Evolutionary conservation across 805 yeast species (phyloP), one percentile per base, ranked within the genome.

Genomic region (Allodekkera sacchari): DNA sequence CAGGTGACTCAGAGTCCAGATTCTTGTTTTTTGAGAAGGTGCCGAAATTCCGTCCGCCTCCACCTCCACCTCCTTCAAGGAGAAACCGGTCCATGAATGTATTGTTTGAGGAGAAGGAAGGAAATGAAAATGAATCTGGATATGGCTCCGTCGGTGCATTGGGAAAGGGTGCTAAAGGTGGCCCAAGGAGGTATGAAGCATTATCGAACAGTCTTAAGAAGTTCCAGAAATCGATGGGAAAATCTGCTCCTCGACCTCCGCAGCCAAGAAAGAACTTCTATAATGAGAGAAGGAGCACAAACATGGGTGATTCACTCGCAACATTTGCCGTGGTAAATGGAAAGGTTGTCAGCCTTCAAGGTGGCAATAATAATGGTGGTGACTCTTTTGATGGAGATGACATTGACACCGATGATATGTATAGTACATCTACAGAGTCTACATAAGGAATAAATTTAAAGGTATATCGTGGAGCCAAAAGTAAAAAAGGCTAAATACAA

Each of bases 101-200:
- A 9, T 35, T 54, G 8, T 52, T 48, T 36, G 59, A 53, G 29
- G 42, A 44, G 7, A 43, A 48, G 1, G 59, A 53, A 30, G 42
- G 44, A 7, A 43, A 48, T 1, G 36, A 31, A 15, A 37, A 36
- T 26, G 38, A 31, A 22, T 27, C 25, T 27, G 35, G 27, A 18
- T n/a, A 18, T 28, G 21, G 15, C 14, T 18, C 31, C 28, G 6
- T 14, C 16, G 22, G 9, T 7, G 29, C 8, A 12, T 12, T 20
- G 7, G 9, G 18, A 15, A 15, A 27, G 9, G 12, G 13, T 12
- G 12, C 9, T 12, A 8, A 14, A 36, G 18, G 42, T 34, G 5
- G 43, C 42, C 12, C 38, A 34, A 13, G 33, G 5, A 39, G 57
- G 12, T 52, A 52, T 34, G 48, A 45, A 28, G 27, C 40, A 10